These are phyloP conservation scores for Tetraselmis chui DNA, from an alignment of 139 green algal genomes.

Conservation along the genomic window DNA sequence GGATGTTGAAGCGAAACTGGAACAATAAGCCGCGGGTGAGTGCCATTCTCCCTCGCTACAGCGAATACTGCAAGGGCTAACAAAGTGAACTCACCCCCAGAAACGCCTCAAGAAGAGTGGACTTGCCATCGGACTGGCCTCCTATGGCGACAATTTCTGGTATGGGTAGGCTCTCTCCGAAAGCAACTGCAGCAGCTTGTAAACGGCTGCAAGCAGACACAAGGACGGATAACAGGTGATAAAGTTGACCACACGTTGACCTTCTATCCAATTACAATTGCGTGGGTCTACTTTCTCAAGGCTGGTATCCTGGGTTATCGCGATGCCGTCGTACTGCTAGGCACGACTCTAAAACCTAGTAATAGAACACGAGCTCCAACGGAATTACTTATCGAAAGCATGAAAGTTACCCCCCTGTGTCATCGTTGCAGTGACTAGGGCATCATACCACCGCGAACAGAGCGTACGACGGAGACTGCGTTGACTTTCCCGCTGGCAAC, in stretches of 20 bases:
- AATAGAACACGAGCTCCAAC: neutral
- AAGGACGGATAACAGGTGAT: neutral
- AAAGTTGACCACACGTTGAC: neutral
- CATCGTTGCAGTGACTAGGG: no score
- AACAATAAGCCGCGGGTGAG: slow-evolving; percentile 71
- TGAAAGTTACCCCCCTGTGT: no score
- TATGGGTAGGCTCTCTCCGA: slow-evolving; percentile 75
- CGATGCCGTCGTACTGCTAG: no score
- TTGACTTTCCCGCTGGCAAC: no score
- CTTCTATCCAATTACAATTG: slow-evolving; percentile 1
- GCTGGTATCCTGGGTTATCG: no score
- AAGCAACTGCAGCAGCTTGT: slow-evolving; percentile 53
- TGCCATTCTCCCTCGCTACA: slow-evolving; percentile 75
- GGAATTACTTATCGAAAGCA: neutral
- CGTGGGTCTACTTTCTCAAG: neutral
- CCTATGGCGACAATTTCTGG: slow-evolving; percentile 90
- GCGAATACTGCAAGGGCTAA: neutral
- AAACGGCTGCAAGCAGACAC: slow-evolving; percentile 30
- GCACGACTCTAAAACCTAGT: no score
- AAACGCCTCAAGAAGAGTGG: slow-evolving; percentile 81
- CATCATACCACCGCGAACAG: no score
- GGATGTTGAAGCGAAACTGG: slow-evolving; percentile 9
- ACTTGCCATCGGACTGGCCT: slow-evolving; percentile 87
- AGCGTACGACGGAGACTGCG: no score
- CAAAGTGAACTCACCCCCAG: slow-evolving; percentile 55